Percentiles rank a stretch among this genome's conserved stretches.
Evolutionary conservation across 768 basidiomycete species (phyloP).

Genomic region (Kockovaella imperatae): DNA sequence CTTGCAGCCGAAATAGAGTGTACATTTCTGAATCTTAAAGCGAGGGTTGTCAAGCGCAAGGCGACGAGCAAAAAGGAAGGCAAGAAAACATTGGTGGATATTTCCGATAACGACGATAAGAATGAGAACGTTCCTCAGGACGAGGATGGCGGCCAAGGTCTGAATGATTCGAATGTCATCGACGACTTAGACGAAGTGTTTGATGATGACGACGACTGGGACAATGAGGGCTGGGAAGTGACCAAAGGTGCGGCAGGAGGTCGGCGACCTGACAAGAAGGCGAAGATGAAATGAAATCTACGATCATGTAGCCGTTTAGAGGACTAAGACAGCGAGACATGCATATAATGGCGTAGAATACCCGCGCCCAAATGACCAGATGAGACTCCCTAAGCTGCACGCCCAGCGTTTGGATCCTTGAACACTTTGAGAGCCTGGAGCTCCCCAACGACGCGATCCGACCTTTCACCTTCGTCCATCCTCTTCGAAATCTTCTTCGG

Average conservation of each 20-base stretch:
- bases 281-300: too few species aligned
- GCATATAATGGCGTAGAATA: too few species aligned
- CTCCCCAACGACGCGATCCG: slow-evolving; percentile 38
- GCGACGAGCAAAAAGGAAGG: slow-evolving; percentile 1
- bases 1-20: slow-evolving; percentile 15
- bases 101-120: neutral
- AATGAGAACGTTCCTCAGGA: slow-evolving; percentile 1
- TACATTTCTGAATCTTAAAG: slow-evolving; percentile 16
- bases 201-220: neutral
- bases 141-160: neutral
- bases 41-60: neutral
- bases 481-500: slow-evolving; percentile 16
- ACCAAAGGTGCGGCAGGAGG: neutral
- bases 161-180: neutral
- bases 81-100: neutral
- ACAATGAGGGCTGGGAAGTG: neutral
- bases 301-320: too few species aligned
- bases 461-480: slow-evolving; percentile 28
- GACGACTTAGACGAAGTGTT: neutral
- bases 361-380: too few species aligned
- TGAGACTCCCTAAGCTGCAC: slow-evolving; percentile 15
- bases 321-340: too few species aligned
- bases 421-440: slow-evolving; percentile 41
- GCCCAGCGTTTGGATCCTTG: slow-evolving; percentile 35
- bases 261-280: neutral